Base-by-base conservation (phyloP, 257 asterid species). In the Solanum sparsipilum region DNA sequence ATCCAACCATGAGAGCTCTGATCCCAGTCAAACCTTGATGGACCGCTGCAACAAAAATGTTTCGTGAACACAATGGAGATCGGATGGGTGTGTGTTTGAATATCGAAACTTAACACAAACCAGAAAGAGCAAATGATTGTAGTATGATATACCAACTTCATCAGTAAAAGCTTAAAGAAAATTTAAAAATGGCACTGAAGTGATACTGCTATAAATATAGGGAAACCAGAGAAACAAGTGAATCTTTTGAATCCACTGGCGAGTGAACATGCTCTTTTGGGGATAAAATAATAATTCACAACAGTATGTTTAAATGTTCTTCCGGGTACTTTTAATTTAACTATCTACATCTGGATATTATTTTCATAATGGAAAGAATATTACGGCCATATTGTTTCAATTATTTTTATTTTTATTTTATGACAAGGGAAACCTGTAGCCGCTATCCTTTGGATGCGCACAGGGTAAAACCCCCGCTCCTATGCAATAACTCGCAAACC, bases 11-110 rank as follows among this genome's bases (percentile, higher is more conserved):
- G 89, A 67, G 93, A 92, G 44, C 87, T 89, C 39, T 84, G 94
- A 88, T 95, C 99, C 99, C 98, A 96, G 82, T 96, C 98, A 63
- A 94, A 96, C 86, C 99, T 94, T 21, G 98, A 94, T 2, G 99
- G 98, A 60, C 98, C 99, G 87, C 98, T 95, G 96, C 94, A 94
- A 73, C 86, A 85, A 34, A 41, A 86, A 32, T 35, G 21, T 81
- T 81, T 18, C 44, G 29, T 46, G 34, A 78, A 60, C 46, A 83
- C 74, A 32, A 56, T 20, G 76, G 60, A 34, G 58, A 34, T 4
- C 1, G 5, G 68, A 9, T 9, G 25, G 25, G 11, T 9, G 68
- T 16, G 11, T 44, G 18, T 81, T 29, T 29, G 27, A 81, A 79
- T 16, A 41, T 18, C 15, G 25, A 79, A 79, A 44, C 23, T 23